phyloP scores from a whole-genome alignment of 495 filamentous ascomycete species.

The Penicillium psychrofluorescens region DNA sequence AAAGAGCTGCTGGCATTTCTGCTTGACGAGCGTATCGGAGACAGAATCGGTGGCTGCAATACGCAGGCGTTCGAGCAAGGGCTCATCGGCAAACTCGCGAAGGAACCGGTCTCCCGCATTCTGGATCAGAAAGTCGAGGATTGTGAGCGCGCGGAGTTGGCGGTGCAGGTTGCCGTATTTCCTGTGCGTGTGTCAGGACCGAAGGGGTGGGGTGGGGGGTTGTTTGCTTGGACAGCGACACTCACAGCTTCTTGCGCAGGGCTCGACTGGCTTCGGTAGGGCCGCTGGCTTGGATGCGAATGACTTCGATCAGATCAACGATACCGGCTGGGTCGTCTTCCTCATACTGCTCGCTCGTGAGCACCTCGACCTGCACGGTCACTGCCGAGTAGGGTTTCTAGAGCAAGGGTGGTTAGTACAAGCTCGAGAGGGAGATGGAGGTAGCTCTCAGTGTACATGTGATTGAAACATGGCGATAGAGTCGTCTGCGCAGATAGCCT shows the following conservation, averaged over 20 bases:
- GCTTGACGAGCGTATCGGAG: slow-evolving; percentile 76
- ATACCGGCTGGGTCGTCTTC: slow-evolving; percentile 89
- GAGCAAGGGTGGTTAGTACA: too few relatives aligned
- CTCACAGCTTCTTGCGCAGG: slow-evolving; percentile 90
- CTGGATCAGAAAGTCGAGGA: slow-evolving; percentile 90
- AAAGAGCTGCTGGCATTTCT: slow-evolving; percentile 81
- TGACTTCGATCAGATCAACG: slow-evolving; percentile 86
- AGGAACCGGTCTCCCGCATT: slow-evolving; percentile 90
- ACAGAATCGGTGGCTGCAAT: slow-evolving; percentile 79
- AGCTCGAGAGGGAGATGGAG: too few relatives aligned
- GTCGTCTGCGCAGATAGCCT: neutral
- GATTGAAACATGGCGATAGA: slow-evolving; percentile 32
- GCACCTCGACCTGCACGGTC: slow-evolving; percentile 85
- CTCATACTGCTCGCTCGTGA: slow-evolving; percentile 84
- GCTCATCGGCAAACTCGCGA: slow-evolving; percentile 79
- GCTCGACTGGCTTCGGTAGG: slow-evolving; percentile 88
- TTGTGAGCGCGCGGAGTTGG: slow-evolving; percentile 80
- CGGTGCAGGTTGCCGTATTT: slow-evolving; percentile 94
- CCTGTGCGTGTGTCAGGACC: slow-evolving; percentile 28
- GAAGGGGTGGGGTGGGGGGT: neutral
- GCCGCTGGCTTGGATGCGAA: slow-evolving; percentile 81
- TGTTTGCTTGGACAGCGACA: slow-evolving; percentile 2
- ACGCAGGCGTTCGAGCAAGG: slow-evolving; percentile 86
- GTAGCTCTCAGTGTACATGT: slow-evolving; percentile 18
- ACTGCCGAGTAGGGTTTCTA: slow-evolving; percentile 90